Percentiles rank a stretch among this genome's conserved stretches.
phyloP scores from a whole-genome alignment of 176 grass and related monocot species.

The Cenchrus fungigraminus region DNA sequence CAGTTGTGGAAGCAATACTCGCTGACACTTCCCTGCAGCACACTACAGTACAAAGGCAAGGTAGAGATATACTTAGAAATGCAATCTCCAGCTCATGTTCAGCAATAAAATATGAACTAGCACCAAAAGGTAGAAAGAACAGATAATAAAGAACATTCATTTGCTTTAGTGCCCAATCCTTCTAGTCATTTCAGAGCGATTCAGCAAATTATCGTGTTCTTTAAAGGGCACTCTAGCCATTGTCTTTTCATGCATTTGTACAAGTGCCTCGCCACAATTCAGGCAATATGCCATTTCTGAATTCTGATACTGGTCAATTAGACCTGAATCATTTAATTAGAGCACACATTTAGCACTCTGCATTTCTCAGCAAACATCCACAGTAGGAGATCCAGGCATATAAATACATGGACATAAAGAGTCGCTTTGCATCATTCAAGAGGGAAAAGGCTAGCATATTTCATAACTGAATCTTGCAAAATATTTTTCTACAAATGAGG shows the following conservation, averaged over 20 bases:
- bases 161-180: slow-evolving; percentile 12
- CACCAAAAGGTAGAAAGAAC: slow-evolving; percentile 18
- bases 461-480: slow-evolving; percentile 14
- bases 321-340: slow-evolving; percentile 16
- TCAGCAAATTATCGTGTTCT: slow-evolving; percentile 30
- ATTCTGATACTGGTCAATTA: slow-evolving; percentile 12
- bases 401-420: background rate
- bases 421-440: slow-evolving; percentile 18
- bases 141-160: slow-evolving; percentile 35
- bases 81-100: slow-evolving; percentile 31
- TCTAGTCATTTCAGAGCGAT: slow-evolving; percentile 26
- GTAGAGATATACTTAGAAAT: slow-evolving; percentile 38
- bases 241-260: slow-evolving; percentile 24
- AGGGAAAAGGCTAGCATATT: background rate
- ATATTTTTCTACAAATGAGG: slow-evolving; percentile 11
- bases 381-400: background rate
- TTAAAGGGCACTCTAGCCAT: slow-evolving; percentile 6
- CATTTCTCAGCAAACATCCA: slow-evolving; percentile 25
- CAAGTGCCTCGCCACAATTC: slow-evolving; percentile 25
- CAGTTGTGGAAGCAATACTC: slow-evolving; percentile 94
- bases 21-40: slow-evolving; percentile 84
- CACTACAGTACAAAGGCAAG: slow-evolving; percentile 56
- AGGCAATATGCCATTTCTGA: slow-evolving; percentile 2
- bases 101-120: slow-evolving; percentile 30
- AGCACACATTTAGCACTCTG: slow-evolving; percentile 4